phyloP scores from a whole-genome alignment of 306 rosid species.

The Cucurbita pepo region DNA sequence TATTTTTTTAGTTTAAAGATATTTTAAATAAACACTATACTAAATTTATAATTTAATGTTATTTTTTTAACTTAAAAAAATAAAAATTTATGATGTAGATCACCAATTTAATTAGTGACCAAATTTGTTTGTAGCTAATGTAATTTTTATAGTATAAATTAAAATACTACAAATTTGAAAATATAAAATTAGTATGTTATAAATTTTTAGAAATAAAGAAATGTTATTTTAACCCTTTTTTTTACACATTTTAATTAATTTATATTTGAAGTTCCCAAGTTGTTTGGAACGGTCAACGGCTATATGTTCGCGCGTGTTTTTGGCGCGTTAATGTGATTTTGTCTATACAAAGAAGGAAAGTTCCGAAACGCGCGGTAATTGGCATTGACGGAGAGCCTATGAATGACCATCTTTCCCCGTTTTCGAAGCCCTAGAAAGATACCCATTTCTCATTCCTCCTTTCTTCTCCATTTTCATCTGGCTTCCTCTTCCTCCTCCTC shows the following conservation, averaged over 20 bases:
- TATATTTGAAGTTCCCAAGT: neutral
- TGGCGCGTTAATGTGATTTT: neutral
- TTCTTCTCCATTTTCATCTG: neutral
- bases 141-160: too few relatives aligned
- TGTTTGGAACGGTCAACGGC: neutral
- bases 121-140: too few relatives aligned
- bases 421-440: constrained; percentile 1
- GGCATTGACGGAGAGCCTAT: neutral
- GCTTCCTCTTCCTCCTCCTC: neutral
- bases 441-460: neutral
- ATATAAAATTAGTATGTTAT: too few relatives aligned
- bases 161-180: too few relatives aligned
- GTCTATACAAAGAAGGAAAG: neutral
- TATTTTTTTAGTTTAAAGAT: too few relatives aligned
- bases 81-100: too few relatives aligned
- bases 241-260: neutral
- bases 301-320: neutral
- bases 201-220: too few relatives aligned
- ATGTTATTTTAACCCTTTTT: too few relatives aligned
- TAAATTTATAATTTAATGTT: too few relatives aligned
- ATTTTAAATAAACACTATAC: too few relatives aligned
- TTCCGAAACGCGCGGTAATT: neutral
- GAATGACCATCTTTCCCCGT: neutral
- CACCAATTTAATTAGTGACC: too few relatives aligned
- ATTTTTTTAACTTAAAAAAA: too few relatives aligned